Conservation (phyloP, 1,284 basidiomycete species). For the Fomitopsis palustris region DNA sequence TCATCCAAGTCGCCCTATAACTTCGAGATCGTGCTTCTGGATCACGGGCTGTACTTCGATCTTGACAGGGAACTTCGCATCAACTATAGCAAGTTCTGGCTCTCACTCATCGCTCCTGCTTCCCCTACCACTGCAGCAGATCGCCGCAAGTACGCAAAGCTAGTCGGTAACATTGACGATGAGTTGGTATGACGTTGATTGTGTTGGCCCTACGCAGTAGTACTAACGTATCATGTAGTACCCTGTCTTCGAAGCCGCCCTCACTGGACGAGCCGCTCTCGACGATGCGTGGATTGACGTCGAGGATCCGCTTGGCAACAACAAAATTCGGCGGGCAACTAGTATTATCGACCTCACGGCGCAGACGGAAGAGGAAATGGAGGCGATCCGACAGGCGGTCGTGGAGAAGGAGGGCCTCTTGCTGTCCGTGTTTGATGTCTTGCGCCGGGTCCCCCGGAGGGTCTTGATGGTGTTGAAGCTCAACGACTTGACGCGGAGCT, state of each 20-base stretch:
- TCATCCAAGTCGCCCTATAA: conserved; percentile 80
- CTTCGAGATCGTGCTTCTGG: conserved; percentile 91
- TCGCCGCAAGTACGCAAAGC: conserved; percentile 79
- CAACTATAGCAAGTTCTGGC: conserved; percentile 82
- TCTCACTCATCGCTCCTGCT: conserved; percentile 76
- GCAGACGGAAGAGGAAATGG: conserved; percentile 69
- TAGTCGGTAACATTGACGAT: conserved; percentile 87
- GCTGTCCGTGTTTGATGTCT: conserved; percentile 78
- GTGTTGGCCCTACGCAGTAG: neutral
- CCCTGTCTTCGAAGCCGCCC: conserved; percentile 85
- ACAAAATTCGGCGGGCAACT: conserved; percentile 52
- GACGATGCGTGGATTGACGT: conserved; percentile 53
- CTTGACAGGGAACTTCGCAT: conserved; percentile 74
- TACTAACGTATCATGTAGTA: conserved; percentile 43
- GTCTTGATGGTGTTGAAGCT: conserved; percentile 89
- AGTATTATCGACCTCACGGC: conserved; percentile 74
- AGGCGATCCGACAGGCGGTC: conserved; percentile 78
- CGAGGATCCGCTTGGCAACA: conserved; percentile 17
- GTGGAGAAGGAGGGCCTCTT: conserved; percentile 79
- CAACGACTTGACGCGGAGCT: conserved; percentile 77
- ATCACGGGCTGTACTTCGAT: conserved; percentile 93
- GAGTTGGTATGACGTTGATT: conserved; percentile 59
- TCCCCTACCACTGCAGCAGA: conserved; percentile 62
- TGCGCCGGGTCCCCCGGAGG: conserved; percentile 77
- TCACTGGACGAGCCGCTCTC: conserved; percentile 69